Base-by-base conservation (phyloP, 208 protist genomes). In the Trypanosoma cruzi region DNA sequence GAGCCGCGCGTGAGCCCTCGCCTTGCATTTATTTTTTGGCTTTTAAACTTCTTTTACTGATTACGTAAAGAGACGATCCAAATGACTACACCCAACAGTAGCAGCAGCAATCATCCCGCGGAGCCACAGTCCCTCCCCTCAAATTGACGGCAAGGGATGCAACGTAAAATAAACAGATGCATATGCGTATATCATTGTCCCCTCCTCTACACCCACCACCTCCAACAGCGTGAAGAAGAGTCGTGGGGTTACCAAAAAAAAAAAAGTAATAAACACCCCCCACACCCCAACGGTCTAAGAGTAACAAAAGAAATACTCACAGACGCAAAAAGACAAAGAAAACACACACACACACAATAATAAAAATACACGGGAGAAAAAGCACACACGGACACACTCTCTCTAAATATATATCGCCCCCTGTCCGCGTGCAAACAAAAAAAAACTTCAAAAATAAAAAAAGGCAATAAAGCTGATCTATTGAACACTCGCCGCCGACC, bases 231-330 rank as follows among this genome's bases (percentile, higher is more conserved):
- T 44, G 8, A 44, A 44, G 11, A 44, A 13, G 13, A 14, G 40
- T 44, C 40, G 8, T 11, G 7, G 40, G 4, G 10, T 7, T 14
- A 44, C 7, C 1, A 62, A 62, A 37, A 37, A 61, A 61, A 34
- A 56, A 68, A 40, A 68, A 42, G 42, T 7, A 68, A 31, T 59
- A n/a, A 44, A 58, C n/a, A n/a, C n/a, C n/a, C n/a, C n/a, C n/a
- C n/a, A n/a, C n/a, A n/a, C n/a, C n/a, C n/a, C n/a, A 34, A 50
- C 10, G 10, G 4, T 42, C 40, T 58, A 57, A 18, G 52, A 29
- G 52, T 36, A 24, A 57, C 7, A 32, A 20, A 57, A 29, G 5
- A 34, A 4, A 32, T 2, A 57, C 18, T 18, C 24, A 32, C 24
- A 57, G 13, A 56, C 50, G 24, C 10, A 56, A 24, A 56, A 24